phyloP scores from a whole-genome alignment of 441 rosid species.

The Adansonia grandidieri region DNA sequence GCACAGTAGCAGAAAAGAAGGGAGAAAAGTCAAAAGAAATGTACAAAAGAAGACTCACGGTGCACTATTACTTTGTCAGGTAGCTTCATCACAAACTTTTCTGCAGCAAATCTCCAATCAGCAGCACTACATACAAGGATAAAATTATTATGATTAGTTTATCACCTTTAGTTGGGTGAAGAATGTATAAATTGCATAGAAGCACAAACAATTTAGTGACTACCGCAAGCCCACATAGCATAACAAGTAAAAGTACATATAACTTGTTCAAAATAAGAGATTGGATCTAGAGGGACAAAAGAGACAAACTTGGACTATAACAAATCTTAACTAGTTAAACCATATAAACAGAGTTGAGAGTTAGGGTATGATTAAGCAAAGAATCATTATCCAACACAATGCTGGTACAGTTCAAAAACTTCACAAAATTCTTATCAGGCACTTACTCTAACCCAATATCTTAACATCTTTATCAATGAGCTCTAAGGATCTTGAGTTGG shows the following conservation, averaged over 20 bases:
- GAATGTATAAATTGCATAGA: background rate
- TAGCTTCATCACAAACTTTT: slow-evolving; percentile 80
- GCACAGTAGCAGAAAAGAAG: background rate
- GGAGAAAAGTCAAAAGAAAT: slow-evolving; percentile 6
- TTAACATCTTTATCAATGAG: background rate
- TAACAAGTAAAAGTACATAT: background rate
- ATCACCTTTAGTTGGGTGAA: background rate
- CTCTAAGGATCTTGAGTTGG: background rate
- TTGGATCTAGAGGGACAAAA: background rate
- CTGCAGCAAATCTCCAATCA: slow-evolving; percentile 92
- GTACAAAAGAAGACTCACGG: slow-evolving; percentile 54
- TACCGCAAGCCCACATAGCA: background rate
- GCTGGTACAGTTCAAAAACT: slow-evolving; percentile 9
- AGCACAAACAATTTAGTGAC: background rate
- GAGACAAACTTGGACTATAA: background rate
- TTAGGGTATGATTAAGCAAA: background rate
- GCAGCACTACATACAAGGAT: slow-evolving; percentile 55
- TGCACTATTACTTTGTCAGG: slow-evolving; percentile 87
- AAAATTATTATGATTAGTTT: background rate
- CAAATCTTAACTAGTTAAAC: background rate
- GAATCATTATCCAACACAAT: background rate
- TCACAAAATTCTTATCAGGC: background rate
- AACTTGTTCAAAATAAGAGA: background rate
- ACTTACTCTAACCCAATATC: background rate
- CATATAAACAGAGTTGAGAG: background rate